Conservation (phyloP, 106 monocot species). For the Allium fistulosum region DNA sequence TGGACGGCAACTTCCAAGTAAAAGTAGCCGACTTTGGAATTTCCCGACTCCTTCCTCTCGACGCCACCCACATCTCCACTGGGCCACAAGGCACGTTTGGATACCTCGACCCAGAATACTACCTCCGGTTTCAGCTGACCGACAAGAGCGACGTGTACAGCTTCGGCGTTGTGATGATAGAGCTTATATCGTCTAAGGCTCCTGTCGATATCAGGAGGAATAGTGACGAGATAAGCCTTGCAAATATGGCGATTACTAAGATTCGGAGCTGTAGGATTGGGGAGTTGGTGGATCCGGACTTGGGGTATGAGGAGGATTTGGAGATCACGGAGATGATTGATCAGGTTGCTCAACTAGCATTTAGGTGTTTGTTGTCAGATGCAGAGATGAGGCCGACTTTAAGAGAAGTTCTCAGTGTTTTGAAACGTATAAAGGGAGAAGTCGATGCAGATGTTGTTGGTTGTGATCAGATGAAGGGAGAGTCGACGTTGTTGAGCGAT, state of each 20-base stretch:
- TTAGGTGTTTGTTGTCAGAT: slow-evolving; percentile 17
- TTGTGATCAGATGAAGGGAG: too few relatives aligned
- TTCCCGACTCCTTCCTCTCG: slow-evolving; percentile 15
- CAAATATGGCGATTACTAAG: slow-evolving; percentile 16
- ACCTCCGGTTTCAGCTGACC: slow-evolving; percentile 17
- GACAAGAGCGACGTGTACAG: slow-evolving; percentile 30
- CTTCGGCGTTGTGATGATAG: slow-evolving; percentile 26
- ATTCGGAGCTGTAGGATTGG: slow-evolving; percentile 11
- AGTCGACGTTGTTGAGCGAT: too few relatives aligned
- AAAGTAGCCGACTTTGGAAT: slow-evolving; percentile 31
- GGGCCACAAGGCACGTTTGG: slow-evolving; percentile 25
- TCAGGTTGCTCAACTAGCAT: slow-evolving; percentile 15
- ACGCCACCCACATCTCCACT: slow-evolving; percentile 26
- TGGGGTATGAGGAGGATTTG: slow-evolving; percentile 5
- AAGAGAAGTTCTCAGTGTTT: slow-evolving; percentile 11
- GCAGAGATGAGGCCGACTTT: slow-evolving; percentile 19
- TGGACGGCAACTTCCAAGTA: slow-evolving; percentile 19
- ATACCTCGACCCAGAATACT: slow-evolving; percentile 24
- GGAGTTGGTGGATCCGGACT: slow-evolving; percentile 7
- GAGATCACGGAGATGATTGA: slow-evolving; percentile 12
- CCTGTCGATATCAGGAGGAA: slow-evolving; percentile 14
- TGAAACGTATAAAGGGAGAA: slow-evolving; percentile 6
- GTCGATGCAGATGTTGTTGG: too few relatives aligned
- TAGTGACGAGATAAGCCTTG: slow-evolving; percentile 10
- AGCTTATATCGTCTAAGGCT: slow-evolving; percentile 26